Conservation (phyloP, 2,329 filamentous ascomycete species). For the Metarhizium robertsii region DNA sequence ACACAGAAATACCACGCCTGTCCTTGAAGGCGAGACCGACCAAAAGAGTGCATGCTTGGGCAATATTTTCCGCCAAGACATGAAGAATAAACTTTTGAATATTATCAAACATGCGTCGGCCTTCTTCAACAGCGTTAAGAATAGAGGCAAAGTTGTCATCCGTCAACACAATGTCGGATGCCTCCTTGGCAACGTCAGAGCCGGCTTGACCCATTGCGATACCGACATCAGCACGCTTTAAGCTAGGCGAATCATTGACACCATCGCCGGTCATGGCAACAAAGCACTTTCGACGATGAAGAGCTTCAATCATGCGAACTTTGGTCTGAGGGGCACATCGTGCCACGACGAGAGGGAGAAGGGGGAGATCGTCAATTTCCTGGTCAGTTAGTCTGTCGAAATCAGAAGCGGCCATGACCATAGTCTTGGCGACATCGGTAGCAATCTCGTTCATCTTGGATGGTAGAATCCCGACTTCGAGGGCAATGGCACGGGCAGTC, state of each 20-base stretch:
- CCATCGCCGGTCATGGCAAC: conserved; percentile 66
- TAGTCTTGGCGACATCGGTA: conserved; percentile 42
- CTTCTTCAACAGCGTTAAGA: conserved; percentile 60
- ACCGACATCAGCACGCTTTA: conserved; percentile 60
- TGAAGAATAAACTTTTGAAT: conserved; percentile 66
- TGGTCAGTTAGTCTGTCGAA: conserved; percentile 58
- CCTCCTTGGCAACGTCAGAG: conserved; percentile 62
- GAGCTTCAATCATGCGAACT: conserved; percentile 65
- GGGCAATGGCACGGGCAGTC: conserved; percentile 55
- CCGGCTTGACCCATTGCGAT: conserved; percentile 63
- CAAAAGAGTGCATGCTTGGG: conserved; percentile 57
- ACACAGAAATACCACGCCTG: conserved; percentile 50
- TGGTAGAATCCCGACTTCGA: conserved; percentile 54
- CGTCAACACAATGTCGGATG: conserved; percentile 57
- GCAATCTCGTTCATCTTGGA: conserved; percentile 31
- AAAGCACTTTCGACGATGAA: conserved; percentile 56
- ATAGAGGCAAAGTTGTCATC: conserved; percentile 68
- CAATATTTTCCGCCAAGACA: conserved; percentile 59
- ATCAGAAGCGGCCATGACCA: conserved; percentile 58
- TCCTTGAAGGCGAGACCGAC: conserved; percentile 66
- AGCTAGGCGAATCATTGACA: conserved; percentile 60
- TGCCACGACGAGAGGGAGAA: conserved; percentile 58
- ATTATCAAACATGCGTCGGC: conserved; percentile 62
- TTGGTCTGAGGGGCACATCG: conserved; percentile 64
- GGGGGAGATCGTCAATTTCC: conserved; percentile 53